Conservation (phyloP, 352 stramenopile species). For the Pythium plurisporium region DNA sequence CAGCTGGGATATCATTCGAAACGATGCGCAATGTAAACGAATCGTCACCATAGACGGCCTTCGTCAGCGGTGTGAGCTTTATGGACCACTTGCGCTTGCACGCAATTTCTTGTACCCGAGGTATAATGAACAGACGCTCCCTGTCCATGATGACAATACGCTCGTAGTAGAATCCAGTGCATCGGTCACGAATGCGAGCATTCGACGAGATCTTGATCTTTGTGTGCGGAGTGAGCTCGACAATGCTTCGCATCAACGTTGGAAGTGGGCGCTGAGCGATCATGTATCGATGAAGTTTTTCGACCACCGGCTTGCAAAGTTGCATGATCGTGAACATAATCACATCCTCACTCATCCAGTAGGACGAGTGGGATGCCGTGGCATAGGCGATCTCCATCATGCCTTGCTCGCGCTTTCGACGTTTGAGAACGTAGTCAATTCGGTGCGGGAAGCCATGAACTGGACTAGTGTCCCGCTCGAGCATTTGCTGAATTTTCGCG, state of each 20-base stretch:
- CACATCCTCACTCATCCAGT: slow-evolving; percentile 87
- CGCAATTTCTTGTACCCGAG: slow-evolving; percentile 53
- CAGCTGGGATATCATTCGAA: slow-evolving; percentile 27
- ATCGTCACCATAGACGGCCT: slow-evolving; percentile 71
- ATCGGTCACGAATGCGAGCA: slow-evolving; percentile 70
- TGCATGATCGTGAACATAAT: slow-evolving; percentile 86
- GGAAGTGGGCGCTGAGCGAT: slow-evolving; percentile 66
- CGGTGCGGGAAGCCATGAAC: slow-evolving; percentile 72
- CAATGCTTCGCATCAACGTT: slow-evolving; percentile 69
- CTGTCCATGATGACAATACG: slow-evolving; percentile 70
- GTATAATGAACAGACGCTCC: slow-evolving; percentile 65
- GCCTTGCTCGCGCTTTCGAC: slow-evolving; percentile 70
- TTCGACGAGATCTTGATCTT: slow-evolving; percentile 63
- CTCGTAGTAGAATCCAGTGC: slow-evolving; percentile 71
- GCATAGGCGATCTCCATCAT: slow-evolving; percentile 87
- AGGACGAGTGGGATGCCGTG: slow-evolving; percentile 79
- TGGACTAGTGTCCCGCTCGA: slow-evolving; percentile 61
- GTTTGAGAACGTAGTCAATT: slow-evolving; percentile 78
- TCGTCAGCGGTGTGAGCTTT: slow-evolving; percentile 41
- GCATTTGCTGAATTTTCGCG: slow-evolving; percentile 73
- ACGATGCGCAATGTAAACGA: slow-evolving; percentile 78
- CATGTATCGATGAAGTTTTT: slow-evolving; percentile 80
- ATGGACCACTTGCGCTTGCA: slow-evolving; percentile 71
- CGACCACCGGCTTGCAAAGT: slow-evolving; percentile 77
- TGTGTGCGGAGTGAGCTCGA: slow-evolving; percentile 73